Evolutionary conservation across 257 asterid species (phyloP), one percentile per base, ranked within the genome.

Genomic region (Nicotiana undulata): DNA sequence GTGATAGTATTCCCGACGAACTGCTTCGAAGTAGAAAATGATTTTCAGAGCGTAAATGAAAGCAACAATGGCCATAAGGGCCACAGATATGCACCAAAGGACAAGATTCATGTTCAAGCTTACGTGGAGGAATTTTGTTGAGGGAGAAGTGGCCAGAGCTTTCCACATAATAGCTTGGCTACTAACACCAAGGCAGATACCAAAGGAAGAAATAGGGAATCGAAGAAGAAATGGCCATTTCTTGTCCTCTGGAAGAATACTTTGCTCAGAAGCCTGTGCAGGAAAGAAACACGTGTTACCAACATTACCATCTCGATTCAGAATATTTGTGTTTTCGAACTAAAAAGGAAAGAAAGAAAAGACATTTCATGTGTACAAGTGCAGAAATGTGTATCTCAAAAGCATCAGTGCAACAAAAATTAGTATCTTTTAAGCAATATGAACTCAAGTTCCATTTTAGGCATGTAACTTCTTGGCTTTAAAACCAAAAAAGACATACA

Each of bases 121-220:
- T 24, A 91, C 67, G 67, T 90, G 82, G 76, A 95, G 97, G 89
- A 82, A 95, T 31, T 81, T 59, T 3, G 92, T 93, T 9, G 98
- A 91, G 26, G 82, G 53, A 1, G 98, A 89, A 44, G 90, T 52
- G 0, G 97, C 86, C 4, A 95, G 86, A 16, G 90, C 78, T 81
- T 93, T 95, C 98, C 98, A 95, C 97, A 95, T 85, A 22, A 91
- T 88, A 82, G 99, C 96, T 83, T 95, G 99, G 88, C 99, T 93
- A 85, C 99, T 85, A 17, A 92, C 89, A 1, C 99, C 99, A 3
- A 95, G 93, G 49, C 97, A 92, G 68, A 95, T 88, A 51, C 99
- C 97, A 51, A 92, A 95, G 58, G 97, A 88, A 0, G 93, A 85
- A 66, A 95, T 83, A 1, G 98, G 97, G 49, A 84, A 95, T 0